Base-by-base conservation (phyloP, 192 early-diverging fungal genomes). In the Martensiomyces pterosporus region DNA sequence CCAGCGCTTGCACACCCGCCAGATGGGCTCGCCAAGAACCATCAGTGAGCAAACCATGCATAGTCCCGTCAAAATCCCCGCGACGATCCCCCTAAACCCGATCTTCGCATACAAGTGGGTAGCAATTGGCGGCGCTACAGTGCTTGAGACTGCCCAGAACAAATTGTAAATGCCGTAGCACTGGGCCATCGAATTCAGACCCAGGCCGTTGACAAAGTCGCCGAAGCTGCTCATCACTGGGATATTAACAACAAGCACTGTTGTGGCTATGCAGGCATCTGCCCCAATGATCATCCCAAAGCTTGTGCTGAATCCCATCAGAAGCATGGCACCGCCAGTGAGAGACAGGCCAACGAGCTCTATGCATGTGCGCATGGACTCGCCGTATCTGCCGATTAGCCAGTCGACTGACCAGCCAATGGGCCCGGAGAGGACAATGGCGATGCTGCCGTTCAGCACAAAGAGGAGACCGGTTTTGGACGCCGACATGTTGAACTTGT, bases 211-310 rank as follows among this genome's bases (percentile, higher is more conserved):
- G 35, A 72, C 68, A 57, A 72, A 72, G 21, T 72, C 68, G 40
- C 68, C 68, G 49, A 72, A 72, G 33, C 68, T 72, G 35, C 68
- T 72, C 68, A 72, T 72, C 9, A 72, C 68, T 9, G 68, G 61
- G 10, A 72, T 64, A 36, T 64, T 72, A 2, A 64, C 61, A 14
- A 60, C 6, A 8, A 72, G 27, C 4, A 60, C 15, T 3, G 49
- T 17, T 10, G 45, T 39, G 0, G 61, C 47, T 27, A 72, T 39
- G 52, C 52, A 53, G 0, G 57, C 37, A 17, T 60, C 49, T 0
- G 50, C 24, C 9, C 60, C 68, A 10, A 56, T 21, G 1, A 60
- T 35, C 40, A 47, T 57, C 2, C 15, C 41, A 40, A 72, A 72
- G 24, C 61, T 55, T n/a, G 47, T 52, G 40, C 68, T 49, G 19